phyloP scores from a whole-genome alignment of 805 yeast species.

The Sugiyamaella americana region DNA sequence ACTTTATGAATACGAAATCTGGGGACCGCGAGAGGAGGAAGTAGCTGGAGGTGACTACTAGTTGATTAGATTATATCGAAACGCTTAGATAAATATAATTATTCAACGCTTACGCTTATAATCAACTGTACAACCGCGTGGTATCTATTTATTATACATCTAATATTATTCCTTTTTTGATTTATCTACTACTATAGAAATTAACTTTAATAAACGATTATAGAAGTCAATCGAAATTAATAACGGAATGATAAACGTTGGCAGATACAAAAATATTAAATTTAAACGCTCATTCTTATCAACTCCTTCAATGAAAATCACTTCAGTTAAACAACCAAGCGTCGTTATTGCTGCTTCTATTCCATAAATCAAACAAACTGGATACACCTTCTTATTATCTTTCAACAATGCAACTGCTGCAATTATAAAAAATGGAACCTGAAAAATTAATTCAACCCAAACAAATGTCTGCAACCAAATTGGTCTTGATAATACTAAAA shows the following conservation, averaged over 20 bases:
- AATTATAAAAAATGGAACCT: conserved; percentile 74
- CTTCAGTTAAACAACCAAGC: conserved; percentile 48
- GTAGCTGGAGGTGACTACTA: no score
- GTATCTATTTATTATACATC: no score
- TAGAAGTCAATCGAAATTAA: conserved; percentile 45
- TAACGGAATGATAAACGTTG: conserved; percentile 65
- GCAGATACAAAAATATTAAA: conserved; percentile 52
- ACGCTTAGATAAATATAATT: no score
- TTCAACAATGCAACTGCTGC: conserved; percentile 35
- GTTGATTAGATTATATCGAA: no score
- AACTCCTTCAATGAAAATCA: conserved; percentile 34
- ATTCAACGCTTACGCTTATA: no score
- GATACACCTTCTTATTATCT: conserved; percentile 32
- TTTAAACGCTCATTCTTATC: conserved; percentile 34
- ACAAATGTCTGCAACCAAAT: conserved; percentile 73
- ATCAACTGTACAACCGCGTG: no score
- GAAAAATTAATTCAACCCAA: conserved; percentile 63
- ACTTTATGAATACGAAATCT: no score
- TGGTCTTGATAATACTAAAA: conserved; percentile 53
- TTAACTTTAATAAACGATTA: conserved; percentile 11
- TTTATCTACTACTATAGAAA: no score
- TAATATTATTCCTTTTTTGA: no score
- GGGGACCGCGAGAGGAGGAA: no score
- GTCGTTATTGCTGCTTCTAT: conserved; percentile 81
- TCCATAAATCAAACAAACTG: conserved; percentile 59